A percentile compares a stretch with the other conserved stretches of the same genome.
phyloP scores from a whole-genome alignment of 2,329 filamentous ascomycete genomes.

The Paecilomyces niveus region DNA sequence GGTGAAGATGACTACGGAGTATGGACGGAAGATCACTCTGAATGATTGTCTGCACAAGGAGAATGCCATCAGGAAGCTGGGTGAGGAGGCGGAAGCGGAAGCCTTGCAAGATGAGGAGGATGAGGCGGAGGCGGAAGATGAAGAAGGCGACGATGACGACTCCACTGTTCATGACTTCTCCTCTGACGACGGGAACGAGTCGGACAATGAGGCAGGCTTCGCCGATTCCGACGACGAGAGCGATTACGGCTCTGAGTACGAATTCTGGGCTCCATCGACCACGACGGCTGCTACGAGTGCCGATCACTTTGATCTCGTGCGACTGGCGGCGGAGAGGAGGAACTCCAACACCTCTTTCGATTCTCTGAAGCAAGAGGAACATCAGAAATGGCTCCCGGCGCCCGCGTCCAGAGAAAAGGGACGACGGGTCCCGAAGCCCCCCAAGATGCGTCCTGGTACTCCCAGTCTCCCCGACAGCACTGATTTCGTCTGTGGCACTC shows the following conservation, averaged over 20 bases:
- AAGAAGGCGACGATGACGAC: constrained; percentile 49
- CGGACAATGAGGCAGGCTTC: constrained; percentile 69
- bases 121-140: constrained; percentile 45
- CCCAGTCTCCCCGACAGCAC: constrained; percentile 93
- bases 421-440: constrained; percentile 33
- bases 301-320: constrained; percentile 44
- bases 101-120: constrained; percentile 67
- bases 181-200: constrained; percentile 65
- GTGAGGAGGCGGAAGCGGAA: constrained; percentile 86
- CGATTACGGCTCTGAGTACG: constrained; percentile 56
- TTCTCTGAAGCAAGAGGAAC: constrained; percentile 33
- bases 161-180: constrained; percentile 45
- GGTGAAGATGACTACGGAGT: constrained; percentile 64
- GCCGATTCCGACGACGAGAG: constrained; percentile 63
- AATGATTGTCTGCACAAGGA: constrained; percentile 87
- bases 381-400: constrained; percentile 23
- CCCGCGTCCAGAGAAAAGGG: constrained; percentile 18
- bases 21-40: constrained; percentile 70
- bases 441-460: constrained; percentile 59
- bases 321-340: constrained; percentile 38
- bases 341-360: constrained; percentile 49
- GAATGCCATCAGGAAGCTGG: constrained; percentile 76
- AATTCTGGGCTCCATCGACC: constrained; percentile 53
- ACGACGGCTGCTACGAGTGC: constrained; percentile 46
- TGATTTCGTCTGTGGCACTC: constrained; percentile 96